phyloP scores from a whole-genome alignment of 2,329 filamentous ascomycete genomes.

The Alternaria triticimaculans region DNA sequence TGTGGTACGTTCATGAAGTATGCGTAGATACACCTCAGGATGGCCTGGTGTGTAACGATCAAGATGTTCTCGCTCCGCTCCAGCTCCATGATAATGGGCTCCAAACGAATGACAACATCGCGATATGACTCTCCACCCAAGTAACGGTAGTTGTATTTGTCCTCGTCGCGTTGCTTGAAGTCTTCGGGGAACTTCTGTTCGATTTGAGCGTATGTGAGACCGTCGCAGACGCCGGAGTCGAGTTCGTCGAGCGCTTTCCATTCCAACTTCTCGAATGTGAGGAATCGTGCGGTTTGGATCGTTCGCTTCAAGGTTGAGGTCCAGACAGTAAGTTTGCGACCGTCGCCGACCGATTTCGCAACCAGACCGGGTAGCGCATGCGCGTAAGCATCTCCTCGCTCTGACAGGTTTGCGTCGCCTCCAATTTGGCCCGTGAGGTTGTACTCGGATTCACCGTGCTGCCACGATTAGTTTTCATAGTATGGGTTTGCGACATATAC shows the following conservation, averaged over 20 bases:
- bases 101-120: slow-evolving; percentile 95
- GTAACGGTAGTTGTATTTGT: slow-evolving; percentile 99
- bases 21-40: slow-evolving; percentile 94
- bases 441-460: slow-evolving; percentile 95
- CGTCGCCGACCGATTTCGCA: slow-evolving; percentile 81
- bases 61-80: slow-evolving; percentile 96
- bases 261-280: slow-evolving; percentile 93
- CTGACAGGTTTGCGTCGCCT: slow-evolving; percentile 86
- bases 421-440: slow-evolving; percentile 92
- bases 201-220: slow-evolving; percentile 94
- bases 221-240: slow-evolving; percentile 94
- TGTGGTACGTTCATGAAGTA: slow-evolving; percentile 99
- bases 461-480: slow-evolving; percentile 22
- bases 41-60: slow-evolving; percentile 97
- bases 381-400: slow-evolving; percentile 86
- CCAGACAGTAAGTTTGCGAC: slow-evolving; percentile 72
- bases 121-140: slow-evolving; percentile 94
- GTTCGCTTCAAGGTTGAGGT: slow-evolving; percentile 81
- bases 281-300: slow-evolving; percentile 86
- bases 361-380: slow-evolving; percentile 84
- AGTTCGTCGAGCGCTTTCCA: slow-evolving; percentile 99
- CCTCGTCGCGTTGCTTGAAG: slow-evolving; percentile 92
- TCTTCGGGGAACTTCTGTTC: slow-evolving; percentile 90
- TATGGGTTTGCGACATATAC: slow-evolving; percentile 41
- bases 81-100: slow-evolving; percentile 99